Evolutionary conservation across 2,329 filamentous ascomycete species (phyloP).

Genomic region (Monosporascus sp.): DNA sequence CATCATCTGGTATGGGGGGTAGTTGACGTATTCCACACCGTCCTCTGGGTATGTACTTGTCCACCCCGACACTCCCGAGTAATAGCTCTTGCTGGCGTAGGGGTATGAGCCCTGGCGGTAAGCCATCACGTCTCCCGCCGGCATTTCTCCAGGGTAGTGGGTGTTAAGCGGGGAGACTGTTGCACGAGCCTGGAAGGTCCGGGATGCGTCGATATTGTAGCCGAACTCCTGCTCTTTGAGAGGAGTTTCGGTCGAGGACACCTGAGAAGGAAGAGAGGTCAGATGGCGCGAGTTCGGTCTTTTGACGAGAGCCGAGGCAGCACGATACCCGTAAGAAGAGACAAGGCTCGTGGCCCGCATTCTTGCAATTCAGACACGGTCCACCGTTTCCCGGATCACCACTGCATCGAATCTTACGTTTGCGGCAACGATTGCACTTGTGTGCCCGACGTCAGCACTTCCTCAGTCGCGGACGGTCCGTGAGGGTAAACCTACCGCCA

Average conservation of each 20-base stretch:
- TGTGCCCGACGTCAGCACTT: conserved; percentile 13
- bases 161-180: conserved; percentile 23
- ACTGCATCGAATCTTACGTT: conserved; percentile 92
- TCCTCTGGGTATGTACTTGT: conserved; percentile 31
- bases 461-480: neutral
- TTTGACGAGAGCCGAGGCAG: conserved; percentile 2
- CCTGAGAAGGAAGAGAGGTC: conserved; percentile 21
- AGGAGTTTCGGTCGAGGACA: conserved; percentile 33
- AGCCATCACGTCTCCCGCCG: conserved; percentile 25
- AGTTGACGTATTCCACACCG: conserved; percentile 32
- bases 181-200: conserved; percentile 27
- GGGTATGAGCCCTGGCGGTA: conserved; percentile 31
- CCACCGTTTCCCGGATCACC: conserved; percentile 73
- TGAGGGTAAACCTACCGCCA: conserved; percentile 46
- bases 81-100: conserved; percentile 29
- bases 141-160: conserved; percentile 30
- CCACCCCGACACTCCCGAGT: conserved; percentile 30
- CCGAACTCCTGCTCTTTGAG: conserved; percentile 30
- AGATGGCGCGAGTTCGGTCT: conserved; percentile 8
- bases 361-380: conserved; percentile 79
- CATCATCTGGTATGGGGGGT: conserved; percentile 30
- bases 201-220: conserved; percentile 33
- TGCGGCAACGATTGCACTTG: conserved; percentile 84
- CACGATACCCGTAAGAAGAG: conserved; percentile 70
- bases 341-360: conserved; percentile 66